These are phyloP conservation scores for Fusarium oligoseptatum DNA, from an alignment of 2,329 filamentous ascomycete genomes.

Conservation along the genomic window DNA sequence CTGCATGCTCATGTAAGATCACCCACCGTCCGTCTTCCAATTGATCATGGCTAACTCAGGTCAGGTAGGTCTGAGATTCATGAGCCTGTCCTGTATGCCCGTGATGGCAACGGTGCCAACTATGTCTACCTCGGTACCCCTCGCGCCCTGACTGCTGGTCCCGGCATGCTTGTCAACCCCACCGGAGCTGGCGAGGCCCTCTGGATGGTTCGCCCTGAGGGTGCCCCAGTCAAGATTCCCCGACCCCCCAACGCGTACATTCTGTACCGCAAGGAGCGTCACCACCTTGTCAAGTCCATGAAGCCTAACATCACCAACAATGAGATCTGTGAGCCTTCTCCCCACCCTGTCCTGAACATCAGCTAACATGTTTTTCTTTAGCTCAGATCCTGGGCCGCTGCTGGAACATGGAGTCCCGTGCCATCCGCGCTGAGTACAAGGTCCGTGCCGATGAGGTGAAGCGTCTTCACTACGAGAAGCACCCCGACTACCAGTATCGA, in stretches of 20 bases:
- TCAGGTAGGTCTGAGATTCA: constrained; percentile 26
- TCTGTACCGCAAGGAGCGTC: constrained; percentile 57
- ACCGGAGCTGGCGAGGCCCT: constrained; percentile 35
- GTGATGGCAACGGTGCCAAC: constrained; percentile 44
- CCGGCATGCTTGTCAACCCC: constrained; percentile 37
- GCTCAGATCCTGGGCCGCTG: constrained; percentile 54
- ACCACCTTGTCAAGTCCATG: constrained; percentile 50
- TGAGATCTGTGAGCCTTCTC: constrained; percentile 56
- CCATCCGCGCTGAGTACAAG: constrained; percentile 51
- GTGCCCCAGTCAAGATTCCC: constrained; percentile 44
- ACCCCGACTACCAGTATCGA: constrained; percentile 56
- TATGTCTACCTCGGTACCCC: constrained; percentile 46
- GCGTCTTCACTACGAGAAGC: constrained; percentile 42
- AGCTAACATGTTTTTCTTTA: constrained; percentile 41
- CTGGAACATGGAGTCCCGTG: constrained; percentile 53
- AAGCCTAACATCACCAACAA: constrained; percentile 57
- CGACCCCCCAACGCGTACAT: constrained; percentile 60
- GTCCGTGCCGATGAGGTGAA: constrained; percentile 46
- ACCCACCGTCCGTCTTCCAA: background rate
- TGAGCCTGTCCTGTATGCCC: constrained; percentile 44
- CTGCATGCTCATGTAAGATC: constrained; percentile 43
- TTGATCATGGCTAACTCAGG: constrained; percentile 9
- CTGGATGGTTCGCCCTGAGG: constrained; percentile 36
- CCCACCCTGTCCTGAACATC: background rate
- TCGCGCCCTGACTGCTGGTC: constrained; percentile 40